Evolutionary conservation across 176 grass and related monocot species (phyloP).

Genomic region (Elymus sibiricus): DNA sequence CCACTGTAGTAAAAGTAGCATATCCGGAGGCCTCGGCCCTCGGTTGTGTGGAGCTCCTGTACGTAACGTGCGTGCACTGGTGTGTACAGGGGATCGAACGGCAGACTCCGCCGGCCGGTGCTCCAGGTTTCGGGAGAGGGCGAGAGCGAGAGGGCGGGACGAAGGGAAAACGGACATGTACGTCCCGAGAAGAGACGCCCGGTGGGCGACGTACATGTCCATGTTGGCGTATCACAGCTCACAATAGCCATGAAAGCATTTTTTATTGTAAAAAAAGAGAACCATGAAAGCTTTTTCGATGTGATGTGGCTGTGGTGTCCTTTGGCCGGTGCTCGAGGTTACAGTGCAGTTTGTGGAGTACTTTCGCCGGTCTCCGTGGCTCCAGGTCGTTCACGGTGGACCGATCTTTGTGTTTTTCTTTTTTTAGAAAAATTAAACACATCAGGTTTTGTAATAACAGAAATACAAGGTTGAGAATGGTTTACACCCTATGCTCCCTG

Average conservation of each 20-base stretch:
- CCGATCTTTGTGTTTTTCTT: no score
- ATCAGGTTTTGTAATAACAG: no score
- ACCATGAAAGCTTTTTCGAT: no score
- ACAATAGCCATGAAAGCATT: neutral
- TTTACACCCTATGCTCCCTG: neutral
- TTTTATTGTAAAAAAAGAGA: no score
- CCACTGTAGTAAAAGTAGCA: neutral
- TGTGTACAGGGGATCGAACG: no score
- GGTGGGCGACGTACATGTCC: neutral
- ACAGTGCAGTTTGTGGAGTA: no score
- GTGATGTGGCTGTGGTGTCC: no score
- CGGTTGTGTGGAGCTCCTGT: neutral
- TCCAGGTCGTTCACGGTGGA: no score
- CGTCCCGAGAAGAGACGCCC: neutral
- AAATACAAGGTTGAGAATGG: neutral
- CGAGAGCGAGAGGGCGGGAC: neutral
- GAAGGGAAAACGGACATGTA: neutral
- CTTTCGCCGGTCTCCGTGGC: no score
- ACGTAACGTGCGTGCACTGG: no score
- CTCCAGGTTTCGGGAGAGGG: neutral
- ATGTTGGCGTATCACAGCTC: neutral
- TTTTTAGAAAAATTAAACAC: no score
- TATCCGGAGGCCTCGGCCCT: neutral
- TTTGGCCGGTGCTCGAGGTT: no score
- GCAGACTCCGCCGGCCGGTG: neutral